Conservation (phyloP, 129 eudicot genomes). For the Rutidosis leptorrhynchoides region DNA sequence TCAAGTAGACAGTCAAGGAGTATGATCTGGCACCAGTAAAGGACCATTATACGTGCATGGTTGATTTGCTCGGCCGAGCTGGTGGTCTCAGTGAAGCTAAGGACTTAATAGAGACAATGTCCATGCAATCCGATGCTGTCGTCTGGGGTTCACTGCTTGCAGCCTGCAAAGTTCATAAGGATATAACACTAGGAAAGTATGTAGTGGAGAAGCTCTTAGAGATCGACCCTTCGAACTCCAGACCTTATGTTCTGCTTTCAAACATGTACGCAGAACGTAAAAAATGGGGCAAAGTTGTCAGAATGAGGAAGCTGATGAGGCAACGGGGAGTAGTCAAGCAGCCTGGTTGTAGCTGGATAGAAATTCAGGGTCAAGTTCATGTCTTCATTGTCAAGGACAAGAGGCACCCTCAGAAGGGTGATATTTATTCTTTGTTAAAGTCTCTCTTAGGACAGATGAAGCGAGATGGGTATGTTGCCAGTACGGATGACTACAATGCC, state of each 20-base stretch:
- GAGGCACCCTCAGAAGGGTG: conserved; percentile 29
- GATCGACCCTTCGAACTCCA: conserved; percentile 30
- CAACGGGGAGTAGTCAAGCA: conserved; percentile 31
- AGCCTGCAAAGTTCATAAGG: conserved; percentile 40
- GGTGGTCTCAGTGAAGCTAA: conserved; percentile 41
- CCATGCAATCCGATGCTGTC: conserved; percentile 35
- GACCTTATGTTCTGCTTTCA: conserved; percentile 37
- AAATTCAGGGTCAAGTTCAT: conserved; percentile 34
- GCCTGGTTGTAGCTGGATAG: conserved; percentile 48
- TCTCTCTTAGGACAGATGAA: conserved; percentile 30
- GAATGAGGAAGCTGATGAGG: conserved; percentile 34
- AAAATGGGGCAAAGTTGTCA: conserved; percentile 34
- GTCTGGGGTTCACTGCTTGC: conserved; percentile 43
- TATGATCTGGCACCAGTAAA: conserved; percentile 27
- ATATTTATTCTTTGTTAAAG: conserved; percentile 30
- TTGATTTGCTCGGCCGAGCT: conserved; percentile 45
- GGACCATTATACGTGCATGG: conserved; percentile 38
- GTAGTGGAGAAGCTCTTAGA: conserved; percentile 38
- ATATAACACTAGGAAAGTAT: conserved; percentile 32
- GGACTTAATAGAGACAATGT: conserved; percentile 32
- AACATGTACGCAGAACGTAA: conserved; percentile 40
- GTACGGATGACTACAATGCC: conserved; percentile 27
- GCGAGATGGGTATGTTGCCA: conserved; percentile 29
- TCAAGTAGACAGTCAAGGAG: conserved; percentile 23
- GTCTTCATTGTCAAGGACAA: conserved; percentile 42